Evolutionary conservation across 805 yeast genomes (phyloP).

Genomic region (Wickerhamiella parazyma): DNA sequence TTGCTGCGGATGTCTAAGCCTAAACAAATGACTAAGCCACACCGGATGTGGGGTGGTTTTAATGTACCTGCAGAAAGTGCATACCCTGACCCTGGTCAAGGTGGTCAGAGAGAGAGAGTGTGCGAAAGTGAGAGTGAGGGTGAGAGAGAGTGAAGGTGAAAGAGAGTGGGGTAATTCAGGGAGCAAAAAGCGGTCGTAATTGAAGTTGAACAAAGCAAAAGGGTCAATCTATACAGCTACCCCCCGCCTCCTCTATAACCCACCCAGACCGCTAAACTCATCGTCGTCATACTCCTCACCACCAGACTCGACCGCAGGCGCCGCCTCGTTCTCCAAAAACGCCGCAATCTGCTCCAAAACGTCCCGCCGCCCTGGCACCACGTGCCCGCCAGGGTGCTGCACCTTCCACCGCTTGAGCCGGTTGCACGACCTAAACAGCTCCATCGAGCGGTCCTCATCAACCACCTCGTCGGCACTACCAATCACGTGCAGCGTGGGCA

Average conservation of each 20-base stretch:
- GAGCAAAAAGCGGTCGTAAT: too few species aligned
- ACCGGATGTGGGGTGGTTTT: not conserved
- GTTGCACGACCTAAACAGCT: slow-evolving; percentile 40
- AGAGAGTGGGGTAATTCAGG: too few species aligned
- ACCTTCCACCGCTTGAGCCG: slow-evolving; percentile 33
- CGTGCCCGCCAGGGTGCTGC: slow-evolving; percentile 94
- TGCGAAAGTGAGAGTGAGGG: too few species aligned
- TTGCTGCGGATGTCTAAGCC: not conserved
- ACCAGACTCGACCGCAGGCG: not conserved
- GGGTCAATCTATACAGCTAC: too few species aligned
- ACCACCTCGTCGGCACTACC: slow-evolving; percentile 87
- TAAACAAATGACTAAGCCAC: not conserved
- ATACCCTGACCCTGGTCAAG: not conserved
- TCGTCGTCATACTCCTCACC: not conserved
- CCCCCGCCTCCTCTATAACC: too few species aligned
- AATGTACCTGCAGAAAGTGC: not conserved
- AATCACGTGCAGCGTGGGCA: slow-evolving; percentile 52
- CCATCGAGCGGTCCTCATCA: slow-evolving; percentile 52
- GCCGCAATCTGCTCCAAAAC: slow-evolving; percentile 25
- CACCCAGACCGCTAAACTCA: not conserved
- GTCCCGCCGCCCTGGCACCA: slow-evolving; percentile 78
- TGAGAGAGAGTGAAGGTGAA: too few species aligned
- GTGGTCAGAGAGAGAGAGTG: too few species aligned
- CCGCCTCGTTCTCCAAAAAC: slow-evolving; percentile 16
- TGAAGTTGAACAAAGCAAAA: too few species aligned